Evolutionary conservation across 75 land plant species (phyloP).

Genomic region (Pinus albicaulis): DNA sequence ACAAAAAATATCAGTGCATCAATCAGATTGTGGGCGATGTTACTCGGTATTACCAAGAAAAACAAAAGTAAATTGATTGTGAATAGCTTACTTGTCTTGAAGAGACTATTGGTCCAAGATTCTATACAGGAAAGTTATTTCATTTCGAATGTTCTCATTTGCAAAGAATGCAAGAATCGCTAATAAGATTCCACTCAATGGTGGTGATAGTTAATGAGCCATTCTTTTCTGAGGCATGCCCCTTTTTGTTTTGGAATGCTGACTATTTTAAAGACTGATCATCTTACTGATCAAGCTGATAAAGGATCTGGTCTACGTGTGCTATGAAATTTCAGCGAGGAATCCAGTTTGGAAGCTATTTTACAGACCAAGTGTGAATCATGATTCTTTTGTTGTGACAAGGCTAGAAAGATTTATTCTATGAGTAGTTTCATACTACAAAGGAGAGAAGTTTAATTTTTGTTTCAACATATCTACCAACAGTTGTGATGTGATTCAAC

Average conservation of each 20-base stretch:
- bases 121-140: background rate
- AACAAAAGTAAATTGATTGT: background rate
- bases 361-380: background rate
- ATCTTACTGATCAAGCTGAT: background rate
- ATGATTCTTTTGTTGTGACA: background rate
- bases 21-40: slow-evolving; percentile 50
- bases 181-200: background rate
- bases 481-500: background rate
- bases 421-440: background rate
- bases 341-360: background rate
- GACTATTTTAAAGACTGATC: background rate
- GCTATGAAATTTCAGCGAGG: background rate
- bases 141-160: background rate
- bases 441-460: background rate
- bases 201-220: background rate
- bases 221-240: background rate
- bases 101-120: background rate
- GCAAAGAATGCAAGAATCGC: background rate
- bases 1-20: slow-evolving; percentile 61
- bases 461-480: background rate
- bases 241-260: background rate
- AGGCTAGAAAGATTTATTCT: background rate
- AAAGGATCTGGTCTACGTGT: background rate
- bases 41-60: slow-evolving; percentile 35
- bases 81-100: background rate